Conservation (phyloP, 805 yeast genomes). For the Kregervanrija pseudodelftensis region DNA sequence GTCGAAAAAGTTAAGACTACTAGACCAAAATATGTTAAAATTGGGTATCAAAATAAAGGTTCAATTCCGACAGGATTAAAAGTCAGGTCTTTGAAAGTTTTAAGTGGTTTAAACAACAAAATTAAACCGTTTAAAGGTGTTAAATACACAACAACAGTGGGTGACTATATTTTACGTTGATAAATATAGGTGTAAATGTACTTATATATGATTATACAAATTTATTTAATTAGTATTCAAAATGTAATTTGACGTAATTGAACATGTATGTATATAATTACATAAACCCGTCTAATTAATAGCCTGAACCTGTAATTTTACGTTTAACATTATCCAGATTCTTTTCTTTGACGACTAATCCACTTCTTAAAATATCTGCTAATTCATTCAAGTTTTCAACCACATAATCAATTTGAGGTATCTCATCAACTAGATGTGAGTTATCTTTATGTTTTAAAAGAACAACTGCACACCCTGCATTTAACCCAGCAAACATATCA, state of each 20-base stretch:
- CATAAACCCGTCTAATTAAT: neutral
- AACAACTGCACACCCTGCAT: slow-evolving; percentile 57
- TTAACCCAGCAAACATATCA: slow-evolving; percentile 56
- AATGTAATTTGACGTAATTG: neutral
- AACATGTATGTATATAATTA: too few species aligned
- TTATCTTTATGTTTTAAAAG: slow-evolving; percentile 48
- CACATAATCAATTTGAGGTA: slow-evolving; percentile 30
- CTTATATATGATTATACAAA: neutral
- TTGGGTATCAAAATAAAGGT: slow-evolving; percentile 58
- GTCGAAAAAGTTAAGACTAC: neutral
- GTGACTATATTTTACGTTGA: slow-evolving; percentile 44
- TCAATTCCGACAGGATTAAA: slow-evolving; percentile 68
- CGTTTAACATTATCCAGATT: neutral
- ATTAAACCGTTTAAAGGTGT: slow-evolving; percentile 89
- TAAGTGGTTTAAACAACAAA: slow-evolving; percentile 47
- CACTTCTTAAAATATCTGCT: slow-evolving; percentile 28
- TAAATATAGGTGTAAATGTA: neutral
- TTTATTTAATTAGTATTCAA: neutral
- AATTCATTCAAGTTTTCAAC: slow-evolving; percentile 33
- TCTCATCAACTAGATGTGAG: slow-evolving; percentile 31
- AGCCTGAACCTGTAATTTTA: neutral
- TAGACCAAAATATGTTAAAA: slow-evolving; percentile 39
- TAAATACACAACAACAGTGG: slow-evolving; percentile 63
- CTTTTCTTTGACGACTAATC: slow-evolving; percentile 22
- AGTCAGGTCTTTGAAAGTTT: slow-evolving; percentile 56